Evolutionary conservation across 2,329 filamentous ascomycete species (phyloP), one percentile per base, ranked within the genome.

Genomic region (Chrysoporthe deuterocubensis): DNA sequence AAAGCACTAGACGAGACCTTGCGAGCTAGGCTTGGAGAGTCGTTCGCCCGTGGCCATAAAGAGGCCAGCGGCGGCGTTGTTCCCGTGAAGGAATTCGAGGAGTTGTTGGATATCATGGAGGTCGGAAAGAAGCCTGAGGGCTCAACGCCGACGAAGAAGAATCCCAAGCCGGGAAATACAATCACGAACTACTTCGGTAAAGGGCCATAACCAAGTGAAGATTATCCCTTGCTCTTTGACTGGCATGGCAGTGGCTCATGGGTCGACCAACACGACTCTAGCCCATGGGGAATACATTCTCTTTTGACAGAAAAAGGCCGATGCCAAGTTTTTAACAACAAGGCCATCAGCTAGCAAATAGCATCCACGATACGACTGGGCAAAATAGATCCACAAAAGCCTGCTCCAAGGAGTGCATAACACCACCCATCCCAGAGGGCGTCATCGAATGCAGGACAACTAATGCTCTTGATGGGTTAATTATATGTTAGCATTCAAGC

Each of bases 41-140:
- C 83, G 37, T 92, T 91, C 73, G 89, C 89, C 0, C 81, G 85
- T 64, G 89, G 90, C 0, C 89, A 92, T 70, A 90, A 88, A 69
- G 88, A 90, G 73, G 89, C 89, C 0, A 89, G 86, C 60, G 89
- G 89, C 1, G 90, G 89, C 0, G 88, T 90, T 58, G 85, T 92
- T 0, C 81, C 82, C 0, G 81, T 77, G 13, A 82, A 81, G 1
- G 87, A 89, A 68, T 92, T 91, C 75, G 88, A 91, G 69, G 89
- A 91, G 73, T 76, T 92, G 16, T 86, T 89, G 80, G 77, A 77
- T 4, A 74, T 88, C 16, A 81, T 91, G 78, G 83, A 85, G 63
- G 78, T 90, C 52, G 87, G 87, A 0, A 85, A 87, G 75, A 89
- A 85, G 74, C 73, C 77, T 14, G 78, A 78, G 61, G 74, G 76